Conservation (phyloP, 2,329 filamentous ascomycete genomes). For the Botrytis hyacinthi region DNA sequence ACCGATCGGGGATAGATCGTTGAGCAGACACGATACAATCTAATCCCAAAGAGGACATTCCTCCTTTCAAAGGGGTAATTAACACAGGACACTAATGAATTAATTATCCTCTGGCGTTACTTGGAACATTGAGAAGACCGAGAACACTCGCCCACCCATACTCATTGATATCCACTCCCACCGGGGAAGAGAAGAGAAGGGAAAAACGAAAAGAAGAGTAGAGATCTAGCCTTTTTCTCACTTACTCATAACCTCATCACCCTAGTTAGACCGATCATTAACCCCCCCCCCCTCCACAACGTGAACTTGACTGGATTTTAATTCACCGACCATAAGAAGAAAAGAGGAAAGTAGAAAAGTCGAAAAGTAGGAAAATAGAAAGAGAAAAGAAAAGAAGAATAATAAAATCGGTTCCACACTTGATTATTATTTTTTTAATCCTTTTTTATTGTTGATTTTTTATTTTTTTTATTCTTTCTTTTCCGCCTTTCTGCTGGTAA, state of each 20-base stretch:
- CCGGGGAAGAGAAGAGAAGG: constrained; percentile 13
- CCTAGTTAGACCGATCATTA: not conserved
- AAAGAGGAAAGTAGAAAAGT: not conserved
- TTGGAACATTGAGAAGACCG: not conserved
- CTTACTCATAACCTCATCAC: not conserved
- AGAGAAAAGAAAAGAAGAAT: not conserved
- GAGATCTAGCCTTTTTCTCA: constrained; percentile 7
- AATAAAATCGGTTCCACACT: not conserved
- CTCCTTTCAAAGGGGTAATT: not conserved
- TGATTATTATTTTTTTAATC: not conserved
- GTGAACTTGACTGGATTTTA: not conserved
- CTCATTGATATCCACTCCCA: not conserved
- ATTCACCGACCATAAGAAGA: constrained; percentile 15
- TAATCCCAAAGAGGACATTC: not conserved
- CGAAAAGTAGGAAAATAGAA: not conserved
- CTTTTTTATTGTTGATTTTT: no score
- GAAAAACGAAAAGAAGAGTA: not conserved
- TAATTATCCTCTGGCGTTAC: no score
- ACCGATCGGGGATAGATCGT: not conserved
- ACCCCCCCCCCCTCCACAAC: not conserved
- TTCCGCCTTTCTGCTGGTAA: constrained; percentile 15
- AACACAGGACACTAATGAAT: not conserved
- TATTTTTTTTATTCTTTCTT: not conserved
- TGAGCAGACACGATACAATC: rapidly evolving
- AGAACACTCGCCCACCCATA: not conserved